Conservation (phyloP, 768 basidiomycete species). For the Agrocybe chaxingu region DNA sequence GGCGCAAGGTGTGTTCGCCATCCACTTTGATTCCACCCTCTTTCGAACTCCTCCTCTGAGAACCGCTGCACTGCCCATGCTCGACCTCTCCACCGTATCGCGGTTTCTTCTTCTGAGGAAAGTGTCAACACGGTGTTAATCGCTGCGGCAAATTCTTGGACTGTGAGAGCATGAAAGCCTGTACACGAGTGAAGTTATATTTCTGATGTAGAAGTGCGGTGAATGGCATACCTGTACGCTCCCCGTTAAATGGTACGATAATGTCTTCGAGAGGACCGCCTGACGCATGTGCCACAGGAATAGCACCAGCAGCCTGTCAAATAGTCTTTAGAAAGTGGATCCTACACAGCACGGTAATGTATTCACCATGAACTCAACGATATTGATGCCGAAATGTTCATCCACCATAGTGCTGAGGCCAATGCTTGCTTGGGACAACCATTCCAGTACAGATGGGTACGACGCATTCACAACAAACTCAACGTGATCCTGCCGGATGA, state of each 20-base stretch:
- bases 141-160: conserved; percentile 62
- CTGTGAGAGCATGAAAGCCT: conserved; percentile 79
- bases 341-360: neutral
- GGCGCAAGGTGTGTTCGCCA: conserved; percentile 40
- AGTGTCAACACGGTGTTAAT: conserved; percentile 65
- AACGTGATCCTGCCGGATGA: conserved; percentile 51
- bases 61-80: conserved; percentile 71
- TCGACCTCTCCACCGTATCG: conserved; percentile 67
- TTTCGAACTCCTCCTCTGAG: conserved; percentile 73
- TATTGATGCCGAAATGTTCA: conserved; percentile 97
- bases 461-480: conserved; percentile 83
- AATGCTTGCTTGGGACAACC: conserved; percentile 74
- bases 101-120: conserved; percentile 47
- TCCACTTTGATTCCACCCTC: conserved; percentile 65
- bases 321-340: neutral
- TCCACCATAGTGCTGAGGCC: conserved; percentile 97
- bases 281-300: conserved; percentile 89
- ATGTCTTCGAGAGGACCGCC: conserved; percentile 93
- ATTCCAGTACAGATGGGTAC: conserved; percentile 64
- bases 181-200: neutral
- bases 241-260: conserved; percentile 71
- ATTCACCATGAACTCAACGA: conserved; percentile 95
- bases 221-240: conserved; percentile 55
- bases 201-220: neutral
- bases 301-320: conserved; percentile 84